Evolutionary conservation across 495 filamentous ascomycete genomes (phyloP), one percentile per base, ranked within the genome.

Genomic region (Hypoxylon lienhwacheense): DNA sequence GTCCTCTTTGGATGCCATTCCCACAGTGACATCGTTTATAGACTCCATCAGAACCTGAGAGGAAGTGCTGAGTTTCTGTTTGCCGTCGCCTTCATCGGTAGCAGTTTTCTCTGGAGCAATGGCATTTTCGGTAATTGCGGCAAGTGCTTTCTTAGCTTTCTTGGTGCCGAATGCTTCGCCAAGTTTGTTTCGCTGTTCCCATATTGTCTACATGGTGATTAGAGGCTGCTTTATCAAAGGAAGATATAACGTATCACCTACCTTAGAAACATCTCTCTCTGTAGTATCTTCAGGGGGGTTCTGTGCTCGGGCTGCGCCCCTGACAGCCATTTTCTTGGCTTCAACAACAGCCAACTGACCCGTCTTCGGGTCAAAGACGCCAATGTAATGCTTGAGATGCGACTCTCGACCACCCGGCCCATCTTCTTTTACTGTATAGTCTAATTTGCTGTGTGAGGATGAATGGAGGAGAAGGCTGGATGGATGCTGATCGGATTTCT

Each of bases 111-210:
- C 43, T 28, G 70, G 69, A 12, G 68, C 61, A 53, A 95, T 89
- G 29, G 89, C 87, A 58, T 95, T 95, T 64, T 89, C 83, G 16
- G 88, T 85, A 40, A 87, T 73, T 24, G 85, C 84, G 19, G 80
- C 81, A 51, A 92, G 83, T 1, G 86, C 87, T 71, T 95, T 95
- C 76, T 87, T 87, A 2, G 95, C 84, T 73, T 95, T 95, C 74
- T 90, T 95, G 25, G 90, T 96, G 57, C 93, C 95, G 73, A 98
- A 98, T 39, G 86, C 84, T 62, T 89, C 81, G 53, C 90, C 93
- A 4, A 98, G 85, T 26, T 83, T 81, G 34, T 81, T 85, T 53
- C 82, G 82, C 64, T 77, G 76, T 20, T 81, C 78, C 60, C 78
- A 73, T 60, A 80, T 75, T 31, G 75, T 80, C 77, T 82, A 66